A percentile compares a stretch with the other conserved stretches of the same genome.
Conservation (phyloP, 2,329 filamentous ascomycete species). For the Verticillium isaacii region DNA sequence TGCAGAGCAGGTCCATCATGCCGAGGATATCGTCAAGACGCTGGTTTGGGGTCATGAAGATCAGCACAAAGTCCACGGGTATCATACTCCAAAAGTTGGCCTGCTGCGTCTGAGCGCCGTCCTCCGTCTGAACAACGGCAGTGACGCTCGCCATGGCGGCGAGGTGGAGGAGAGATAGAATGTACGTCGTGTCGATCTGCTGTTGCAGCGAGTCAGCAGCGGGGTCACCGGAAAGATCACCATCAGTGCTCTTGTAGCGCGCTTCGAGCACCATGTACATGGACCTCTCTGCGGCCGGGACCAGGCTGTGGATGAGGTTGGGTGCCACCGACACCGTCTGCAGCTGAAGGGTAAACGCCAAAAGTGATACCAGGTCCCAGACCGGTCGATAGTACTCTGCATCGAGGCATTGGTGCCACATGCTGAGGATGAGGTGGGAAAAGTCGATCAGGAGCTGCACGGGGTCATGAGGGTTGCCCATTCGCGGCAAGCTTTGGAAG, state of each 20-base stretch:
- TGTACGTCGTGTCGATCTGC: constrained; percentile 58
- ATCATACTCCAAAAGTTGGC: constrained; percentile 63
- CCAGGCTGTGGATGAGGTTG: constrained; percentile 52
- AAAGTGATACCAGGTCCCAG: constrained; percentile 58
- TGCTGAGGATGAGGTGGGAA: constrained; percentile 54
- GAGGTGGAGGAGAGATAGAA: constrained; percentile 62
- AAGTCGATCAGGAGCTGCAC: constrained; percentile 60
- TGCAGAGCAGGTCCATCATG: constrained; percentile 62
- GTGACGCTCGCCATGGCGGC: constrained; percentile 56
- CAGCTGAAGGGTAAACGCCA: constrained; percentile 59
- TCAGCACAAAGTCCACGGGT: constrained; percentile 59
- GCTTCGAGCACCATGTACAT: constrained; percentile 55
- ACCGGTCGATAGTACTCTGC: constrained; percentile 62
- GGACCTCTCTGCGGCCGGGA: constrained; percentile 53
- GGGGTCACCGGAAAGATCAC: constrained; percentile 35
- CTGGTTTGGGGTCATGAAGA: constrained; percentile 65
- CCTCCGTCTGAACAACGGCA: constrained; percentile 23
- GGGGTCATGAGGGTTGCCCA: constrained; percentile 43
- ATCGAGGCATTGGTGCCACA: constrained; percentile 65
- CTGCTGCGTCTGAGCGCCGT: constrained; percentile 23
- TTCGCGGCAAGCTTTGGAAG: constrained; percentile 59
- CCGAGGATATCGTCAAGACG: constrained; percentile 56
- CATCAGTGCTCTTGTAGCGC: constrained; percentile 43
- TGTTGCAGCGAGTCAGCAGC: constrained; percentile 30
- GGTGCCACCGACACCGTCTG: constrained; percentile 56